These are phyloP conservation scores for Sinapis alba DNA, from an alignment of 441 rosid species.

Conservation along the genomic window DNA sequence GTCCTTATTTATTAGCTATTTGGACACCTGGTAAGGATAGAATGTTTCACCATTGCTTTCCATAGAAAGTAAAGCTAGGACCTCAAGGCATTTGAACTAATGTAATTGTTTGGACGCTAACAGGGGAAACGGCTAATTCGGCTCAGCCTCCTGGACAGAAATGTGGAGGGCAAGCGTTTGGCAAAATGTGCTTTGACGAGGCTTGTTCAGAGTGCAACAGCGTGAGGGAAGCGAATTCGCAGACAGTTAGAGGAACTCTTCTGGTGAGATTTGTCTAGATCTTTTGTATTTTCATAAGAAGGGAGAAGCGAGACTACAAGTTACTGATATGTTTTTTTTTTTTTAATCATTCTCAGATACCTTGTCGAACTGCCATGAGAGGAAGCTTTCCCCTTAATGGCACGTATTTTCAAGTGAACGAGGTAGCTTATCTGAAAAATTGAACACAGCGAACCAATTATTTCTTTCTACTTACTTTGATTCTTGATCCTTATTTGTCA, in stretches of 20 bases:
- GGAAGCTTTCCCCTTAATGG: slow-evolving; percentile 98
- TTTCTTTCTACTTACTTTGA: neutral
- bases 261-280: slow-evolving; percentile 57
- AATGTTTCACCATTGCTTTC: slow-evolving; percentile 7
- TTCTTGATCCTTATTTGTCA: slow-evolving; percentile 26
- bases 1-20: slow-evolving; percentile 93
- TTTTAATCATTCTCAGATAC: slow-evolving; percentile 60
- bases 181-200: slow-evolving; percentile 60
- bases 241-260: slow-evolving; percentile 83
- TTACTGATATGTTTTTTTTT: slow-evolving; percentile 27
- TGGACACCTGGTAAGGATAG: slow-evolving; percentile 90
- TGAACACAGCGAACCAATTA: neutral
- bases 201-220: slow-evolving; percentile 82
- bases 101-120: slow-evolving; percentile 20
- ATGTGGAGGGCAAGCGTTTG: slow-evolving; percentile 55
- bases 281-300: slow-evolving; percentile 21
- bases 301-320: slow-evolving; percentile 11
- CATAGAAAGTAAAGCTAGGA: slow-evolving; percentile 10
- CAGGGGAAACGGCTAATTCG: slow-evolving; percentile 90
- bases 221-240: slow-evolving; percentile 68
- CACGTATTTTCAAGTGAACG: slow-evolving; percentile 96
- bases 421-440: slow-evolving; percentile 67
- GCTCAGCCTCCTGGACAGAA: slow-evolving; percentile 45
- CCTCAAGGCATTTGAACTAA: slow-evolving; percentile 15
- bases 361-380: slow-evolving; percentile 95